Percentiles rank a stretch among this genome's conserved stretches.
Conservation (phyloP, 352 stramenopile genomes). For the Pythium rishiriense region DNA sequence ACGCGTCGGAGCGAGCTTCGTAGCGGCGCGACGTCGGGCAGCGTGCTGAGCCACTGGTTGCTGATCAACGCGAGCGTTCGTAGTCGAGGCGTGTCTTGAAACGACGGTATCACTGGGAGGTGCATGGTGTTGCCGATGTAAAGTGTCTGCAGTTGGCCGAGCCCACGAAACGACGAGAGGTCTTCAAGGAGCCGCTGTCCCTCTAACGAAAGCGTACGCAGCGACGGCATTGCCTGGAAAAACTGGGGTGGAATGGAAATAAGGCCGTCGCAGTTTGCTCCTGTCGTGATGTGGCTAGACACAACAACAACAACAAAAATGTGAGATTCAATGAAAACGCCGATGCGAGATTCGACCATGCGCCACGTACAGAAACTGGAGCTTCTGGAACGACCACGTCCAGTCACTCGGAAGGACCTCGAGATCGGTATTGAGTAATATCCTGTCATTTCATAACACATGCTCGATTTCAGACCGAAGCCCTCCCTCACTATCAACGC, state of each 20-base stretch:
- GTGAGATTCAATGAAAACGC: too few relatives aligned
- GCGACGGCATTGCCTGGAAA: slow-evolving; percentile 35
- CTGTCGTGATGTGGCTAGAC: slow-evolving; percentile 14
- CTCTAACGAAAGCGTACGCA: slow-evolving; percentile 39
- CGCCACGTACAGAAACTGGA: slow-evolving; percentile 14
- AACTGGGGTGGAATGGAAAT: slow-evolving; percentile 26
- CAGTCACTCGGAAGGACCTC: background rate
- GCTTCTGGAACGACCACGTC: background rate
- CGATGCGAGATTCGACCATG: too few relatives aligned
- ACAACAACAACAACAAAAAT: background rate
- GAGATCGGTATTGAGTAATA: slow-evolving; percentile 17
- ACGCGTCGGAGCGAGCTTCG: slow-evolving; percentile 8
- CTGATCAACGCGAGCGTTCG: slow-evolving; percentile 15
- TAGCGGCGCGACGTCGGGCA: slow-evolving; percentile 17
- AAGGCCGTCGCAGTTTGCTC: slow-evolving; percentile 22
- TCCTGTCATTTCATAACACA: background rate
- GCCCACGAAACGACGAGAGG: slow-evolving; percentile 35
- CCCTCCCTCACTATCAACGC: background rate
- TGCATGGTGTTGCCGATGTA: slow-evolving; percentile 28
- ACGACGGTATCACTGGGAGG: slow-evolving; percentile 25
- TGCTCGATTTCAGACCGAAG: background rate
- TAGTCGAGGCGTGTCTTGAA: slow-evolving; percentile 23
- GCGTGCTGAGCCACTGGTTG: background rate
- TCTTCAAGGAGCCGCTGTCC: slow-evolving; percentile 21
- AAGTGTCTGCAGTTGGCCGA: slow-evolving; percentile 35